Conservation (phyloP, 768 basidiomycete species). For the Suillus sp. region DNA sequence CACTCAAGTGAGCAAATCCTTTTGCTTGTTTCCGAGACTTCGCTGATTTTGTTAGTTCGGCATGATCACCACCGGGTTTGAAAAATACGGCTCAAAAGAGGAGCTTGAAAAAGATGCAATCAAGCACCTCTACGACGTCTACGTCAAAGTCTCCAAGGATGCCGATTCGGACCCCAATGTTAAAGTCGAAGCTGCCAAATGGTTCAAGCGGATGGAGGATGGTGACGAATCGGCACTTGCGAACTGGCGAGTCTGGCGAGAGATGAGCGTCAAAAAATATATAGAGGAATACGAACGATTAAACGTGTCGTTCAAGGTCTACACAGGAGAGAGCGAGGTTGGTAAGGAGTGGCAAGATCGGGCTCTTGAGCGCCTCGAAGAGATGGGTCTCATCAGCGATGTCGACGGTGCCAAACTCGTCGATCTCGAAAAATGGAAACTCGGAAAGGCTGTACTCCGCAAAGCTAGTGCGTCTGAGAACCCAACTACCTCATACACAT, state of each 20-base stretch:
- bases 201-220: conserved; percentile 96
- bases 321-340: conserved; percentile 87
- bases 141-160: conserved; percentile 92
- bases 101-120: conserved; percentile 87
- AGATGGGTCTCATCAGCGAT: conserved; percentile 76
- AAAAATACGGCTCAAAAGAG: conserved; percentile 87
- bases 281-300: conserved; percentile 83
- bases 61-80: conserved; percentile 86
- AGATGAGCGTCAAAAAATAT: conserved; percentile 89
- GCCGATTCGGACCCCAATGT: conserved; percentile 71
- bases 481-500: not conserved
- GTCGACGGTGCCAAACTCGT: conserved; percentile 82
- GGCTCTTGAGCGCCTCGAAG: conserved; percentile 66
- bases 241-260: conserved; percentile 93
- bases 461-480: conserved; percentile 64
- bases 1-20: conserved; percentile 69
- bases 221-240: conserved; percentile 81
- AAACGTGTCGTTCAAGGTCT: conserved; percentile 91
- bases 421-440: conserved; percentile 86
- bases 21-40: not conserved
- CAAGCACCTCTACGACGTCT: conserved; percentile 92
- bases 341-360: conserved; percentile 71
- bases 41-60: conserved; percentile 58
- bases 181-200: conserved; percentile 74
- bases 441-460: conserved; percentile 86